Evolutionary conservation across 768 basidiomycete species (phyloP), one percentile per base, ranked within the genome.

Genomic region (Gloeopeniophorella convolvens): DNA sequence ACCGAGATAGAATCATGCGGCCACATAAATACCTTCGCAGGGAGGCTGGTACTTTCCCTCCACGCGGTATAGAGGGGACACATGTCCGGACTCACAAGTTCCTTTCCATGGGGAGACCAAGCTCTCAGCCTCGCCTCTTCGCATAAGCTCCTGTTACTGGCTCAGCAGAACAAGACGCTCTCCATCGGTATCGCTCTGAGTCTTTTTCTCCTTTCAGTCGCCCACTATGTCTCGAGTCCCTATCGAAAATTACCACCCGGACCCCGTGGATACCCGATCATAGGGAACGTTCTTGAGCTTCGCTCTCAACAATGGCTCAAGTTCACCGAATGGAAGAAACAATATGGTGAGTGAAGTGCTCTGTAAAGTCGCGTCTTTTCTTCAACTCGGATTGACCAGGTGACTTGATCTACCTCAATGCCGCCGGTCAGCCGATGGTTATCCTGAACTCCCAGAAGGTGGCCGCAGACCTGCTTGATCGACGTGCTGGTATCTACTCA

Each of bases 301-400:
- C 24, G 7, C 13, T 4, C 24, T 15, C 10, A 13, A 3, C 48
- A 40, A 23, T 54, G 48, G 36, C 36, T 50, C 20, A 48, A 33
- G 34, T 54, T 40, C 26, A 21, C 35, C 3, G 42, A 34, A 15
- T 50, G 53, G 42, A 35, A 31, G 21, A 49, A 54, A 40, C 12
- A 44, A 5, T 50, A 44, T 6, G 48, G 53, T 45, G 12, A n/a
- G 53, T 34, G n/a, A n/a, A n/a, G n/a, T n/a, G n/a, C n/a, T n/a
- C n/a, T n/a, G n/a, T n/a, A n/a, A n/a, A n/a, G n/a, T n/a, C n/a
- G n/a, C n/a, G n/a, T n/a, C n/a, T n/a, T n/a, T n/a, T n/a, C n/a
- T n/a, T n/a, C n/a, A n/a, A n/a, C n/a, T n/a, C n/a, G n/a, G n/a
- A n/a, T n/a, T 4, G 11, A 11, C 15, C 20, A 45, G 43, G 50